These are phyloP conservation scores for Morella rubra DNA, from an alignment of 306 rosid genomes.

Conservation along the genomic window DNA sequence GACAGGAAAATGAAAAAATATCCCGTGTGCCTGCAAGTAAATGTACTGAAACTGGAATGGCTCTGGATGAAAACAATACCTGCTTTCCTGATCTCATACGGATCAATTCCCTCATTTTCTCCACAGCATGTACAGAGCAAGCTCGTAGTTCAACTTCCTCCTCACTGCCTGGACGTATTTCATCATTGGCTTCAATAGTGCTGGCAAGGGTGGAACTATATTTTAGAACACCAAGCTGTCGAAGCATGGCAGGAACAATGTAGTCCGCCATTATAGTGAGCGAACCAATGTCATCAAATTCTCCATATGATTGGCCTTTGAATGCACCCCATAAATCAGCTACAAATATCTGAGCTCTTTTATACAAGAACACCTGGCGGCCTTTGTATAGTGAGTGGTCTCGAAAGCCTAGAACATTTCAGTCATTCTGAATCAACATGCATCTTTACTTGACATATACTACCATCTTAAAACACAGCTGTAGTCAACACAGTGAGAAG, in stretches of 20 bases:
- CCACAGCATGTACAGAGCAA: conserved; percentile 89
- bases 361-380: conserved; percentile 83
- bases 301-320: conserved; percentile 72
- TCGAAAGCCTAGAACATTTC: conserved; percentile 65
- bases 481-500: neutral
- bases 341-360: conserved; percentile 96
- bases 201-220: conserved; percentile 65
- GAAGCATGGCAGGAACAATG: conserved; percentile 93
- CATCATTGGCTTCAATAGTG: conserved; percentile 62
- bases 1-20: neutral
- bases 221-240: conserved; percentile 78
- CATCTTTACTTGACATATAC: conserved; percentile 13
- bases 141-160: conserved; percentile 98
- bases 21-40: neutral
- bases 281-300: conserved; percentile 73
- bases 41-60: neutral
- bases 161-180: conserved; percentile 89
- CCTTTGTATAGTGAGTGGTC: conserved; percentile 95
- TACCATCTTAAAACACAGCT: neutral
- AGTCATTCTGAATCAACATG: conserved; percentile 29
- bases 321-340: conserved; percentile 97
- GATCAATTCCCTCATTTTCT: conserved; percentile 85
- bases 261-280: conserved; percentile 96
- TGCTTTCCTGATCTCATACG: conserved; percentile 67
- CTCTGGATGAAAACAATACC: conserved; percentile 39